Percentiles rank a stretch among this genome's conserved stretches.
Conservation (phyloP, 2,329 filamentous ascomycete genomes). For the Penicillium sp. region DNA sequence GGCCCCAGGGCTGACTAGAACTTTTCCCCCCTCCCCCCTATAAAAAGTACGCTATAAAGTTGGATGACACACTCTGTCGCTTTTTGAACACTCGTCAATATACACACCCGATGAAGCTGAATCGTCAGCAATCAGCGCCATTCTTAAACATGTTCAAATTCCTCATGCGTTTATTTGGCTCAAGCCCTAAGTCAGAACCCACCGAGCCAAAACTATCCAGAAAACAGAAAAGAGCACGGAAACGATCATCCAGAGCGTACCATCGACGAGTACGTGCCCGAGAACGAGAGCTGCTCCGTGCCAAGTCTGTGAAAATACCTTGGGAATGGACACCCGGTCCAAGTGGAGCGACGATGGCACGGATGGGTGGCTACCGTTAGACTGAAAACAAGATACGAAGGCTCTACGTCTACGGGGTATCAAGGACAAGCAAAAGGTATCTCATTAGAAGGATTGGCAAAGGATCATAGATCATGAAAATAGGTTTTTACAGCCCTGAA, state of each 20-base stretch:
- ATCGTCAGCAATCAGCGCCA: too few species aligned
- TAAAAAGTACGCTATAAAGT: neutral
- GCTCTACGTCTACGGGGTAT: neutral
- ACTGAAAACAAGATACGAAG: neutral
- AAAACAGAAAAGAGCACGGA: neutral
- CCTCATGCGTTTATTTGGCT: neutral
- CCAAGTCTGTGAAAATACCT: neutral
- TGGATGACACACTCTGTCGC: neutral
- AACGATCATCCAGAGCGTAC: neutral
- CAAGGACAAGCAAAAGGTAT: slow-evolving; percentile 1
- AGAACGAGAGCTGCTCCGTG: neutral
- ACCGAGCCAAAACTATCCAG: neutral
- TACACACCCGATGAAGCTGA: neutral
- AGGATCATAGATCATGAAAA: slow-evolving; percentile 5
- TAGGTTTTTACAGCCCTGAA: slow-evolving; percentile 7
- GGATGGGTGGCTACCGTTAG: neutral
- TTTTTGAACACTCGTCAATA: neutral
- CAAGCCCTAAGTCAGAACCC: neutral
- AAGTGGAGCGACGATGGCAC: neutral
- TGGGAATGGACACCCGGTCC: neutral
- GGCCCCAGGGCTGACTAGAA: too few species aligned
- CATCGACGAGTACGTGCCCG: neutral
- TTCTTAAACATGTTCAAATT: neutral
- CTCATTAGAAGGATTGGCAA: slow-evolving; percentile 2
- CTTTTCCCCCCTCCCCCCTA: too few species aligned